Base-by-base conservation (phyloP, 495 filamentous ascomycete genomes). In the Cenococcum geophilum region DNA sequence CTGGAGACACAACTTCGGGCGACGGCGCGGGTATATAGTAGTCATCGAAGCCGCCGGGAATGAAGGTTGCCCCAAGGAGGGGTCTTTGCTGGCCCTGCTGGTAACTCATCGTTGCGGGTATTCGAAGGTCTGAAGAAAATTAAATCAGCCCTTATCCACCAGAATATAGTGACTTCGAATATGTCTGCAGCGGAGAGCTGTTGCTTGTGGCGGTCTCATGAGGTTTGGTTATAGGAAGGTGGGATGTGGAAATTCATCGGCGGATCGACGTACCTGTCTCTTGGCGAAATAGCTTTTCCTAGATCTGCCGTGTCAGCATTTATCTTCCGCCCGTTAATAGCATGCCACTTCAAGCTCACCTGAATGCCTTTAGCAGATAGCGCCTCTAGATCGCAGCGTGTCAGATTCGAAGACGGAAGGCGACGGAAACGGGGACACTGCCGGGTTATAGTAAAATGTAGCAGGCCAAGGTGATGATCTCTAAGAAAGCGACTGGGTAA, bases 11-110 rank as follows among this genome's bases (percentile, higher is more conserved):
- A 67, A 90, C 78, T 70, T 88, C 85, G 66, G 86, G 83, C 71
- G 84, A 69, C 21, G 71, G 66, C 45, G 74, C 72, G 48, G 83
- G 83, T 79, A 84, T 86, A 74, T 87, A 89, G 68, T 90, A 97
- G 75, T 95, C 90, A 79, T 97, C 92, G 62, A 82, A 78, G 42
- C 86, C 88, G 70, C 92, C 90, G 66, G 93, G 92, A 74, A 89
- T 87, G 77, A 95, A 96, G 51, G 92, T 95, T 61, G 92, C 90
- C 71, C 86, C 86, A 67, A 92, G 76, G 21, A 53, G 56, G 48
- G 68, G 66, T 6, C 27, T 32, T 6, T 32, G 27, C 55, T 55
- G 62, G 35, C 55, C 49, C 42, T 63, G 66, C 20, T 70, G 45
- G 49, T 70, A 70, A 57, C 63, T 68, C 68, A 70, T 70, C 55